Evolutionary conservation across 495 filamentous ascomycete species (phyloP).

Genomic region (Penicillium dipodomyicola): DNA sequence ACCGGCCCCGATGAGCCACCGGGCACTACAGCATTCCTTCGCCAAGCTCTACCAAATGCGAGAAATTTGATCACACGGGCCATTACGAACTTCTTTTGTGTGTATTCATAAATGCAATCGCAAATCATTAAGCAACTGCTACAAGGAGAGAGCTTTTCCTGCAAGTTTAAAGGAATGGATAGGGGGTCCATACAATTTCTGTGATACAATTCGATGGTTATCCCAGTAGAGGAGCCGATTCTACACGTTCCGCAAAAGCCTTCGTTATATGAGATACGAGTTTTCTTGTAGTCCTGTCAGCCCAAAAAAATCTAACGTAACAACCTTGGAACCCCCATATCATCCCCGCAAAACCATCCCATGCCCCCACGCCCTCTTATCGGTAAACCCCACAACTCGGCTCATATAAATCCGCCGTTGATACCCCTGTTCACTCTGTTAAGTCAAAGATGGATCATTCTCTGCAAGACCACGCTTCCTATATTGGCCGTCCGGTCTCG

Average conservation of each 20-base stretch:
- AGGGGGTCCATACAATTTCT: background rate
- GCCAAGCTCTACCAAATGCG: no score
- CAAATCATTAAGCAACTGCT: no score
- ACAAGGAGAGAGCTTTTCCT: no score
- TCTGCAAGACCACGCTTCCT: constrained; percentile 26
- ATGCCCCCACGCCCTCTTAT: constrained; percentile 8
- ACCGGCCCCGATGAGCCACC: no score
- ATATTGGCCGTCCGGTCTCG: constrained; percentile 27
- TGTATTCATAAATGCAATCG: no score
- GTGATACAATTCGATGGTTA: background rate
- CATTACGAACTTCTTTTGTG: no score
- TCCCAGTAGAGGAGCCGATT: background rate
- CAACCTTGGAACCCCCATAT: background rate
- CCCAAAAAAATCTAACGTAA: no score
- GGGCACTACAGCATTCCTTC: no score
- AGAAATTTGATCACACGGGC: no score
- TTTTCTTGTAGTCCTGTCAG: no score
- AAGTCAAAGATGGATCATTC: constrained; percentile 28
- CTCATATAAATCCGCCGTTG: constrained; percentile 4
- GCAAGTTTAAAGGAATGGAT: background rate
- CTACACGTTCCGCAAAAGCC: background rate
- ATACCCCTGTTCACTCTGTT: background rate
- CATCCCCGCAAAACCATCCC: background rate
- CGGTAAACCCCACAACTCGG: constrained; percentile 5
- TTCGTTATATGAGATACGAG: background rate